phyloP scores from a whole-genome alignment of 2,329 filamentous ascomycete species.

The Exutisphaerella laricina region DNA sequence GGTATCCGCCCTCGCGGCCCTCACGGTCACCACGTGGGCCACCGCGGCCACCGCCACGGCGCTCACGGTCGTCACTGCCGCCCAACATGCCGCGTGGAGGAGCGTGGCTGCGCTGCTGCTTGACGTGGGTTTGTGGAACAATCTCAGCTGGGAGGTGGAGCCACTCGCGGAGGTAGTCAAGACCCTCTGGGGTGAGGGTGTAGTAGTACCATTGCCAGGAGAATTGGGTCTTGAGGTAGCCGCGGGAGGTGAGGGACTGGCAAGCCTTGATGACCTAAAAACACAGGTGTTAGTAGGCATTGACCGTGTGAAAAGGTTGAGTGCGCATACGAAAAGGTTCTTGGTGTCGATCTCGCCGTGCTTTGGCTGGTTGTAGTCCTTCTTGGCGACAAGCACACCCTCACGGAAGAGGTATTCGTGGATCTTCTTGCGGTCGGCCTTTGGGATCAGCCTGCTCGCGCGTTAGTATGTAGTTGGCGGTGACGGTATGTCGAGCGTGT shows the following conservation, averaged over 20 bases:
- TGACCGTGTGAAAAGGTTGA: slow-evolving; percentile 1
- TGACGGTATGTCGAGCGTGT: not conserved
- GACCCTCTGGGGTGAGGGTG: slow-evolving; percentile 95
- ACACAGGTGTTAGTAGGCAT: slow-evolving; percentile 7
- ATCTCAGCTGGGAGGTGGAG: slow-evolving; percentile 99
- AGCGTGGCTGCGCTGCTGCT: slow-evolving; percentile 98
- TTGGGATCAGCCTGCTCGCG: slow-evolving; percentile 85
- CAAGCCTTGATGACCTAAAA: slow-evolving; percentile 84
- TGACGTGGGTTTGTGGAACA: slow-evolving; percentile 99
- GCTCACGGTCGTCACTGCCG: slow-evolving; percentile 68
- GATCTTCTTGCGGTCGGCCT: slow-evolving; percentile 99
- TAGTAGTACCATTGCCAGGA: slow-evolving; percentile 99
- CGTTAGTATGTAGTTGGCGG: slow-evolving; percentile 7
- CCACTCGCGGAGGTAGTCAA: slow-evolving; percentile 99
- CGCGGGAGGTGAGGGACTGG: slow-evolving; percentile 96
- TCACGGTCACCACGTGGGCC: slow-evolving; percentile 60
- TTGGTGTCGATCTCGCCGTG: slow-evolving; percentile 98
- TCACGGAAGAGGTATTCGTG: slow-evolving; percentile 96
- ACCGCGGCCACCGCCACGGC: slow-evolving; percentile 72
- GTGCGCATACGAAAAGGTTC: slow-evolving; percentile 74
- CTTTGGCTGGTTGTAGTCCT: slow-evolving; percentile 98
- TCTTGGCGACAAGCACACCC: slow-evolving; percentile 91
- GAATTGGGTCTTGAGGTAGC: slow-evolving; percentile 99
- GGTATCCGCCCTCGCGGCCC: slow-evolving; percentile 64
- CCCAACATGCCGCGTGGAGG: slow-evolving; percentile 98